These are phyloP conservation scores for Tetrahymena borealis DNA, from an alignment of 73 alveolate species.

Conservation along the genomic window DNA sequence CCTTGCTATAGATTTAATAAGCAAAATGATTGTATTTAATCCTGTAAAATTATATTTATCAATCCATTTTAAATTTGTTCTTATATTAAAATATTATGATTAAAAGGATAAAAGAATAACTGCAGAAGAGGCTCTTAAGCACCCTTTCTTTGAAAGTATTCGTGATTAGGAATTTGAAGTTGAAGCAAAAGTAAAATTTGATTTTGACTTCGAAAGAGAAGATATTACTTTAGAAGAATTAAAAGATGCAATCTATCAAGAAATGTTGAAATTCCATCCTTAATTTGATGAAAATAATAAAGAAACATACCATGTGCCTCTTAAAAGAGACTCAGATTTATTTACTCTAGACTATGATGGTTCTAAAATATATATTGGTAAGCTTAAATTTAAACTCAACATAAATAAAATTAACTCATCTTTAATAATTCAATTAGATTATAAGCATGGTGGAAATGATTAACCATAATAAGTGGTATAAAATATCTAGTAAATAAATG, in stretches of 20 bases:
- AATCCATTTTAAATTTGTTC: constrained; percentile 15
- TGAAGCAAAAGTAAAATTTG: constrained; percentile 31
- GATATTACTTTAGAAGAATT: constrained; percentile 36
- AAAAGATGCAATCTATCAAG: constrained; percentile 25
- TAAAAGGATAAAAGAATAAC: constrained; percentile 59
- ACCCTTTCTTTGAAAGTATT: constrained; percentile 66
- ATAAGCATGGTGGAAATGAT: neutral
- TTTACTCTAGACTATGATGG: neutral
- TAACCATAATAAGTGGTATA: neutral
- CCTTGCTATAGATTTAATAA: constrained; percentile 3
- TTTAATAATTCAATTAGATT: neutral
- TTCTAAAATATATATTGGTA: neutral
- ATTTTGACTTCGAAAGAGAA: constrained; percentile 47
- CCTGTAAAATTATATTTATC: neutral
- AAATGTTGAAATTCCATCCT: neutral
- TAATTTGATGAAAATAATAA: neutral
- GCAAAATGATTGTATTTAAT: constrained; percentile 31
- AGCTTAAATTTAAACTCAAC: neutral
- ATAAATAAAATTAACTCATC: neutral
- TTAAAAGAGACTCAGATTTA: neutral
- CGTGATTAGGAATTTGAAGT: constrained; percentile 58
- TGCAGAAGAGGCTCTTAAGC: constrained; percentile 80
- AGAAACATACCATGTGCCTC: neutral
- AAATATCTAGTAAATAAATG: neutral
- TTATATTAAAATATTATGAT: constrained; percentile 55